Evolutionary conservation across 768 basidiomycete species (phyloP).

Genomic region (Neoboletus magnificus): DNA sequence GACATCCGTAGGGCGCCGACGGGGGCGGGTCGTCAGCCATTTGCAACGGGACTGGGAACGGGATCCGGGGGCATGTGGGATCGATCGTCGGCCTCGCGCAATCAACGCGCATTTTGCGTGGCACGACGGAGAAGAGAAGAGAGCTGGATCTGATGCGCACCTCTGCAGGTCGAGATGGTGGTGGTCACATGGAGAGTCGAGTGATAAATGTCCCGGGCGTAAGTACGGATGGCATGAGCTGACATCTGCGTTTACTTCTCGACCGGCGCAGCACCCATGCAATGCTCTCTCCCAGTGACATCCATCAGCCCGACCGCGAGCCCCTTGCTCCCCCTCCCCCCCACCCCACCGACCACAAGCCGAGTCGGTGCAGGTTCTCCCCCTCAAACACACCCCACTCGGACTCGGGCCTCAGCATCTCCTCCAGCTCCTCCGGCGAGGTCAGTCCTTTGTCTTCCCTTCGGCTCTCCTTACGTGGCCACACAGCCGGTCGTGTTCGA

Average conservation of each 20-base stretch:
- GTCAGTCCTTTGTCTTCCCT: slow-evolving; percentile 13
- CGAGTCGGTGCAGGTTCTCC: not conserved
- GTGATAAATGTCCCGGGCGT: slow-evolving; percentile 6
- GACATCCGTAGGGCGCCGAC: not conserved
- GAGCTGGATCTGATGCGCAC: not conserved
- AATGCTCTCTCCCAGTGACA: slow-evolving; percentile 21
- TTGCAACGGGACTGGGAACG: not conserved
- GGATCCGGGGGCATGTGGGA: not conserved
- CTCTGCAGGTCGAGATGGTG: not conserved
- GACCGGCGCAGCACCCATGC: slow-evolving; percentile 8
- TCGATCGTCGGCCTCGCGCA: slow-evolving; percentile 20
- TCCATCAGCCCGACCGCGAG: slow-evolving; percentile 10
- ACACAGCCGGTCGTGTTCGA: slow-evolving; percentile 8
- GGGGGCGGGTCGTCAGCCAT: slow-evolving; percentile 1
- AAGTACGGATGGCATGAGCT: not conserved
- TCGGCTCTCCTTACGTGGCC: not conserved
- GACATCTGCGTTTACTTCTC: slow-evolving; percentile 1
- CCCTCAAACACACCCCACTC: slow-evolving; percentile 23
- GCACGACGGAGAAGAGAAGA: not conserved
- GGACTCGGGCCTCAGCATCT: slow-evolving; percentile 30
- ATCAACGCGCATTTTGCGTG: slow-evolving; percentile 7
- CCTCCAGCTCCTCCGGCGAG: slow-evolving; percentile 32
- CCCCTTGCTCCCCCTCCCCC: not conserved
- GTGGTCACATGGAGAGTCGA: not conserved
- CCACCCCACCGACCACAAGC: not conserved